Evolutionary conservation across 2,329 filamentous ascomycete species (phyloP), one percentile per base, ranked within the genome.

Genomic region (Clarireedia monteithiana): DNA sequence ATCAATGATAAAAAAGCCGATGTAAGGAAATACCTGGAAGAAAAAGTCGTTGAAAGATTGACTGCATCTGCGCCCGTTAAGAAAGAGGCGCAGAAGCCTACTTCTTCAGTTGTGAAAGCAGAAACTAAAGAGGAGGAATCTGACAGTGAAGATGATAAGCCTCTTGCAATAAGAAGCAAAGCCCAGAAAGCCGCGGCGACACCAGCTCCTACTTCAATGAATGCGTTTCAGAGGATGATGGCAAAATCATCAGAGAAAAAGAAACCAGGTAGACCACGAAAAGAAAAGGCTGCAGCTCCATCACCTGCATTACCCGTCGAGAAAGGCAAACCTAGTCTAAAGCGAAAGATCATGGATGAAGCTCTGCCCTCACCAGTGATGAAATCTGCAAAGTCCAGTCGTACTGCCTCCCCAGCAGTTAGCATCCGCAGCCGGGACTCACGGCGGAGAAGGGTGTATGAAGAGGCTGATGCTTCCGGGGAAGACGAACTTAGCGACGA

Each of bases 351-450:
- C 12, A 45, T 23, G 14, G 68, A 67, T 23, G 61, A 63, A 34
- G 75, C 70, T 30, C 39, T 60, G 70, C 70, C 36, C 60, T 69
- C 24, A 67, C 74, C 17, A 78, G 77, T 6, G 77, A 74, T 63
- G 1, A 96, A 96, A 69, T 91, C 86, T 59, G 73, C 81, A 0
- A 91, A 87, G 66, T 86, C 87, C 0, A 94, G 85, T 60, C 78
- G 86, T 2, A 80, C 83, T 7, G 89, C 88, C 0, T 95, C 90
- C 0, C 91, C 91, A 1, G 77, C 77, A 27, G 26, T 50, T 12
- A 73, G 70, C 44, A 68, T 73, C 15, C 70, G 73, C 52, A 63
- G 61, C 1, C 73, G 71, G 39, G 64, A 67, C n/a, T 66, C 69
- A 24, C 80, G 76, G 57, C 74, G 69, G 0, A 72, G 70, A 48